These are phyloP conservation scores for Jacaranda copaia DNA, from an alignment of 257 asterid genomes.

Conservation along the genomic window DNA sequence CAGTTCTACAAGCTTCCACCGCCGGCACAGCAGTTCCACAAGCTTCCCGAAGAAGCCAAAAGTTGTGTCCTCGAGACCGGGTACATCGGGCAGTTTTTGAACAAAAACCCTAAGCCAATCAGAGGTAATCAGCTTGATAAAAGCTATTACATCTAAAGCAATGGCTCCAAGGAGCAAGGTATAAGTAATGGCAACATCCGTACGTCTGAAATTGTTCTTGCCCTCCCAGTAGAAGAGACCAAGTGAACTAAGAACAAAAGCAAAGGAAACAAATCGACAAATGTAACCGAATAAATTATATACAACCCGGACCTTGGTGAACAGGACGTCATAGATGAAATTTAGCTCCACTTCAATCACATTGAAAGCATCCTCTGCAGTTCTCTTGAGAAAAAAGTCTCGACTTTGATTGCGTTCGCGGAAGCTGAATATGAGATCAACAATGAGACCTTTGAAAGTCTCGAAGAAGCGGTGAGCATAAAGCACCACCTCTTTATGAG, in stretches of 20 bases:
- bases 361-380: conserved; percentile 50
- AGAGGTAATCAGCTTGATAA: conserved; percentile 49
- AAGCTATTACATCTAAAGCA: conserved; percentile 44
- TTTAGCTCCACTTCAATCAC: conserved; percentile 61
- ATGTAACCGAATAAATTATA: conserved; percentile 33
- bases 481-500: conserved; percentile 35
- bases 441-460: conserved; percentile 63
- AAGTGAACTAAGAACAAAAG: conserved; percentile 39
- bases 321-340: conserved; percentile 61
- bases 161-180: conserved; percentile 57
- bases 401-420: conserved; percentile 48
- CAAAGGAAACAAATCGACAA: conserved; percentile 33
- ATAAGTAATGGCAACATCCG: conserved; percentile 52
- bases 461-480: conserved; percentile 47
- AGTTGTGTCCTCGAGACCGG: neutral
- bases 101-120: conserved; percentile 40
- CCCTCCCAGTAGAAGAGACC: conserved; percentile 42
- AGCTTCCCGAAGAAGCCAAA: neutral
- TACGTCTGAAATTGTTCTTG: conserved; percentile 24
- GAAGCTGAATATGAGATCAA: conserved; percentile 58
- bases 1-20: conserved; percentile 24
- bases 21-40: conserved; percentile 21
- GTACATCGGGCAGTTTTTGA: conserved; percentile 41
- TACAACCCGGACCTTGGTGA: conserved; percentile 50
- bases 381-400: conserved; percentile 43